These are phyloP conservation scores for Heimioporus retisporus DNA, from an alignment of 1,284 basidiomycete genomes.

Conservation along the genomic window DNA sequence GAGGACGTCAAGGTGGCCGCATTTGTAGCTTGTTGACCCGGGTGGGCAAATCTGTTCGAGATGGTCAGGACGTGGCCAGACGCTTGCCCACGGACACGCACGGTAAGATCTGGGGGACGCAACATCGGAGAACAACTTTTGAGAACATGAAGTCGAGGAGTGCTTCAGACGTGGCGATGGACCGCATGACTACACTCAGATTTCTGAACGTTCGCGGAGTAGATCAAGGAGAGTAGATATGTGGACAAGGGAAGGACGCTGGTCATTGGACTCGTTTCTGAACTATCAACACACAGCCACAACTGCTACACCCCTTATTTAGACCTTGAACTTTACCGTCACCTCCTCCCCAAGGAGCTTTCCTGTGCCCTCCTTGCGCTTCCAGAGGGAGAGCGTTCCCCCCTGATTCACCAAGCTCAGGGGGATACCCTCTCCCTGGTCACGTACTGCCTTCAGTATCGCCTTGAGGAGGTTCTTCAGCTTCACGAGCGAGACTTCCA, in stretches of 20 bases:
- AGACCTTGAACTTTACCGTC: conserved; percentile 27
- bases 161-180: conserved; percentile 40
- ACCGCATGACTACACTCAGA: neutral
- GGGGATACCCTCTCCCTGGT: conserved; percentile 35
- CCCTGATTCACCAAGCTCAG: conserved; percentile 38
- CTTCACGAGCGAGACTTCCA: conserved; percentile 34
- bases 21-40: conserved; percentile 84
- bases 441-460: conserved; percentile 37
- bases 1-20: conserved; percentile 89
- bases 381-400: conserved; percentile 35
- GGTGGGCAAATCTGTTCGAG: conserved; percentile 85
- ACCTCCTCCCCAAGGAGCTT: conserved; percentile 32
- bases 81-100: conserved; percentile 17
- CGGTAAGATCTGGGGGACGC: conserved; percentile 60
- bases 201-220: too few species aligned
- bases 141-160: conserved; percentile 81
- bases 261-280: neutral
- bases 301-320: neutral
- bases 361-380: conserved; percentile 34
- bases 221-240: conserved; percentile 1
- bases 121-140: conserved; percentile 69
- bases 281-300: neutral
- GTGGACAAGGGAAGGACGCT: conserved; percentile 5
- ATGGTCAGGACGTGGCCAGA: conserved; percentile 1
- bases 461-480: conserved; percentile 36